Conservation (phyloP, 2,329 filamentous ascomycete genomes). For the Colletotrichum lindemuthianum region DNA sequence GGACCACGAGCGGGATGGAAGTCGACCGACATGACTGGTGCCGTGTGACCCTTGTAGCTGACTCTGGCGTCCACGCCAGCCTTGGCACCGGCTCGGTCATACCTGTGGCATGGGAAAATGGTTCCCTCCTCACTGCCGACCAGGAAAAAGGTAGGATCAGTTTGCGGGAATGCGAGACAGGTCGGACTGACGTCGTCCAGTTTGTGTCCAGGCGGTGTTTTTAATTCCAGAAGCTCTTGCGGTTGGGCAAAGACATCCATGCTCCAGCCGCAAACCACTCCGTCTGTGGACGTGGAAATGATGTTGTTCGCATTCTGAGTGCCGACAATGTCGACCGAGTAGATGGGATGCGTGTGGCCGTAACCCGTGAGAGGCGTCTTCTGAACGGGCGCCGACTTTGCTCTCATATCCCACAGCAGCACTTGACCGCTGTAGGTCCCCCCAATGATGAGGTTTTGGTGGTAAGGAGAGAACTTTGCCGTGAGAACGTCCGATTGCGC, state of each 20-base stretch:
- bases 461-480: constrained; percentile 98
- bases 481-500: constrained; percentile 95
- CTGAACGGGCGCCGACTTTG: constrained; percentile 88
- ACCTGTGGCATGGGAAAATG: constrained; percentile 96
- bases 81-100: constrained; percentile 96
- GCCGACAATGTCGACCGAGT: constrained; percentile 93
- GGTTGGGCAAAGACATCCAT: constrained; percentile 98
- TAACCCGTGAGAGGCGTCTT: constrained; percentile 96
- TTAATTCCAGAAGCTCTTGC: constrained; percentile 90
- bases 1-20: constrained; percentile 95
- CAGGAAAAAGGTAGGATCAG: constrained; percentile 97
- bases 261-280: constrained; percentile 95
- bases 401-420: constrained; percentile 94
- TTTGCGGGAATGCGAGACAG: constrained; percentile 92
- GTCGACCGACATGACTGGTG: constrained; percentile 93
- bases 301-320: constrained; percentile 99
- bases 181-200: constrained; percentile 96
- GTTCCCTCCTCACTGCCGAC: constrained; percentile 96
- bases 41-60: constrained; percentile 88
- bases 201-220: constrained; percentile 84
- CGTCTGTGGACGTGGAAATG: constrained; percentile 95
- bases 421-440: constrained; percentile 98
- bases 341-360: constrained; percentile 95
- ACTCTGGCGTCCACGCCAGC: constrained; percentile 92
- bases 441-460: constrained; percentile 94